Base-by-base conservation (phyloP, 2,329 filamentous ascomycete species). In the Didymella sp. region DNA sequence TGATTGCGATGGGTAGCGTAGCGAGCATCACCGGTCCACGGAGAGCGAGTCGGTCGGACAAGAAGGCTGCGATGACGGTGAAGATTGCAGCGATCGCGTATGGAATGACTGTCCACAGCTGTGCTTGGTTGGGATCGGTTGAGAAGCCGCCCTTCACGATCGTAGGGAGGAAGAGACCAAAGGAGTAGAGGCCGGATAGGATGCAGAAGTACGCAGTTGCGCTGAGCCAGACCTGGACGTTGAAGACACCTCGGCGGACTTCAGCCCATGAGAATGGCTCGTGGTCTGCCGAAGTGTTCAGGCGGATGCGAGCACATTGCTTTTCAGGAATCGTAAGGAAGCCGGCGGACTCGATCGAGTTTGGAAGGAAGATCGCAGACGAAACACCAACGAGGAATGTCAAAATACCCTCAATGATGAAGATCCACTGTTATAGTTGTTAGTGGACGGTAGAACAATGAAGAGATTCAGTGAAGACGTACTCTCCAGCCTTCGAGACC, bases 101-200 rank as follows among this genome's bases (percentile, higher is more conserved):
- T 0, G 85, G 85, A 33, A 87, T 86, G 15, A 88, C 85, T 1
- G 84, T 84, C 85, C 85, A 87, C 6, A 88, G 78, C 62, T 88
- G 86, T 0, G 84, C 81, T 63, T 85, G 73, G 66, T 87, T 84
- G 11, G 84, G 76, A 24, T 83, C 81, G 56, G 80, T 79, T 1
- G 82, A 82, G 43, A 83, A 82, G 3, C 79, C 75, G 15, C 86
- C 73, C n/a, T 80, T 81, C 67, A 89, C 85, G 59, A 89, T 89
- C 0, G 86, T 89, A 0, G 87, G 87, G 0, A 89, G 76, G 72
- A 89, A 89, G 2, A 89, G 79, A 31, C 85, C 84, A 59, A 88
- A 87, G 0, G 84, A 86, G 68, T 88, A 88, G 0, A 88, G 69
- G 0, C 85, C 84, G 4, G 82, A 81, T 19, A 87, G 65, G 19